Base-by-base conservation (phyloP, 2,329 filamentous ascomycete genomes). In the Ceratocystis harringtonii region DNA sequence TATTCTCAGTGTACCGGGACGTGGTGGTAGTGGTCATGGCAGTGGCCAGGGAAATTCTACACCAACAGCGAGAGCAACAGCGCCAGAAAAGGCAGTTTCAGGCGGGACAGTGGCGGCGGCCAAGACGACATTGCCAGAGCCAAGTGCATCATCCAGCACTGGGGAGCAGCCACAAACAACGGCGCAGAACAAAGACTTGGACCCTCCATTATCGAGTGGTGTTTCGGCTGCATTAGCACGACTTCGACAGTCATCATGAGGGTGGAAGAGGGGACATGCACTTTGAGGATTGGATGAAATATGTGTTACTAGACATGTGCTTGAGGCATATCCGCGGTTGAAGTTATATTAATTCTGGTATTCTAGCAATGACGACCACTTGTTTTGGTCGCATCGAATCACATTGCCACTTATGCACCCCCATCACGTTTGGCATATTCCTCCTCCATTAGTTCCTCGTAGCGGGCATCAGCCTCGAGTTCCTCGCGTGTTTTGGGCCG, bases 181-280 rank as follows among this genome's bases (percentile, higher is more conserved):
- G 15, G 76, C 74, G 25, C 71, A 57, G 28, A 7, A 30, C 36
- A 58, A 25, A 45, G 32, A 44, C 52, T 19, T 75, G 1, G 63
- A 72, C 69, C 58, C 70, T 50, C 73, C 78, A 41, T 73, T 87
- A 4, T 79, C 78, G 67, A 82, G 78, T 58, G 83, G 84, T 1
- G 74, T 87, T 60, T 82, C 84, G 58, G 82, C 81, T 41, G 84
- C 84, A 17, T 71, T 87, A 68, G 83, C 83, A 6, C 84, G 76
- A 69, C 72, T 87, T 28, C 76, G 83, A 65, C 76, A 84, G 65
- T 19, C 43, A 25, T 64, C 44, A 45, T 58, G 55, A 50, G 17
- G 12, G 5, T 41, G 25, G 41, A 10, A 62, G 60, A 48, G 15
- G 48, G 25, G 17, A 6, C 5, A 52, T 45, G 22, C 15, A 8